Evolutionary conservation across 2,329 filamentous ascomycete species (phyloP).

Genomic region (Monosporascus sp.): DNA sequence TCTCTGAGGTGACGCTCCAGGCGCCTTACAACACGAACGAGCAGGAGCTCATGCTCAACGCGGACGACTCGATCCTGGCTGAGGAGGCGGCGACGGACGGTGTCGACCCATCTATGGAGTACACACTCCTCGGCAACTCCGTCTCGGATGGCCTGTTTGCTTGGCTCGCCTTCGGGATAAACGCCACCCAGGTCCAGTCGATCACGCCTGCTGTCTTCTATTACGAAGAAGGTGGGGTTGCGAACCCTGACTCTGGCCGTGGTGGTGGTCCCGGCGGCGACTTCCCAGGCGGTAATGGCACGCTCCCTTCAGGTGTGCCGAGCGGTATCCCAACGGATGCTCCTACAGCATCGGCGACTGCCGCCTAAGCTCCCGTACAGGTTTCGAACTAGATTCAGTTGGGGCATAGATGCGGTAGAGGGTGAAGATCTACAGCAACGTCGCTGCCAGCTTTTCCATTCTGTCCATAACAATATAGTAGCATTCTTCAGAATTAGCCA

Average conservation of each 20-base stretch:
- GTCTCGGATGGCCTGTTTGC: constrained; percentile 47
- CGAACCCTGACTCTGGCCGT: constrained; percentile 12
- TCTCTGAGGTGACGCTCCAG: constrained; percentile 41
- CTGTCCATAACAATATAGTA: too few relatives aligned
- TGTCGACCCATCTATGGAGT: constrained; percentile 39
- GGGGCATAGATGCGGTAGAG: too few relatives aligned
- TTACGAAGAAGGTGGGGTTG: constrained; percentile 24
- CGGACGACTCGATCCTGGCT: constrained; percentile 21
- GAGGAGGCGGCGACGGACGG: constrained; percentile 19
- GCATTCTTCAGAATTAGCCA: too few relatives aligned
- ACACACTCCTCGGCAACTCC: constrained; percentile 49
- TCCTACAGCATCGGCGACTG: neutral
- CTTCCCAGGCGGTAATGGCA: neutral
- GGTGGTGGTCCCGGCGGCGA: constrained; percentile 5
- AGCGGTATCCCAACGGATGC: neutral
- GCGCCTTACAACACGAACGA: constrained; percentile 43
- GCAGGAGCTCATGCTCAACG: constrained; percentile 34
- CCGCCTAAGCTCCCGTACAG: neutral
- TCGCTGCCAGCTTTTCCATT: too few relatives aligned
- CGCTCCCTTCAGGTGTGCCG: neutral
- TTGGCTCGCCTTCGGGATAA: constrained; percentile 50
- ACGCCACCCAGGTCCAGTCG: constrained; percentile 21
- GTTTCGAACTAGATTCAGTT: neutral
- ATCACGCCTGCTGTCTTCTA: constrained; percentile 23
- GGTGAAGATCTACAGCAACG: too few relatives aligned